Conservation (phyloP, 2,329 filamentous ascomycete species). For the Lecanosticta acicola region DNA sequence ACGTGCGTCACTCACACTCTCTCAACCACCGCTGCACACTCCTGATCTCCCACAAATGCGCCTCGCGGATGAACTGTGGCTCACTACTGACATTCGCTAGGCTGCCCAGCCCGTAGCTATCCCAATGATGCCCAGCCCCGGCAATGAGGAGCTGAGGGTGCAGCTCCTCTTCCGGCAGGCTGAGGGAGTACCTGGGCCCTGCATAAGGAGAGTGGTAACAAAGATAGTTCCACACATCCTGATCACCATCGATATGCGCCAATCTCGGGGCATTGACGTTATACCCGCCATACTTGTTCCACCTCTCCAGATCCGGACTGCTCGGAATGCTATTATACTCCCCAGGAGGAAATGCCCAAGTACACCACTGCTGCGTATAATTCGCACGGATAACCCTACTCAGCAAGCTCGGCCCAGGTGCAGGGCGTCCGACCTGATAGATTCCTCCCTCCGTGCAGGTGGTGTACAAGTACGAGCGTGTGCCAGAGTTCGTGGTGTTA, state of each 20-base stretch:
- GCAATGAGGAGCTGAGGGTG: slow-evolving; percentile 48
- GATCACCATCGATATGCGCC: slow-evolving; percentile 49
- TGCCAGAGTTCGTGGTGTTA: slow-evolving; percentile 37
- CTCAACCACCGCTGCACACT: too few species aligned
- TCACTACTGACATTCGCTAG: slow-evolving; percentile 53
- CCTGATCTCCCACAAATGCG: slow-evolving; percentile 55
- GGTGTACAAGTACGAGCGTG: slow-evolving; percentile 48
- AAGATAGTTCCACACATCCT: slow-evolving; percentile 50
- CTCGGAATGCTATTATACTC: slow-evolving; percentile 42
- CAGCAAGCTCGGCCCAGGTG: slow-evolving; percentile 42
- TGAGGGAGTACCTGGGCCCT: slow-evolving; percentile 19
- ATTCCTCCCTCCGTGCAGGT: slow-evolving; percentile 43
- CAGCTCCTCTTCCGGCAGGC: slow-evolving; percentile 33
- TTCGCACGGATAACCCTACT: slow-evolving; percentile 44
- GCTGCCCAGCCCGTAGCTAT: slow-evolving; percentile 43
- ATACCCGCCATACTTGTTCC: slow-evolving; percentile 46
- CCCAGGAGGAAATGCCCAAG: slow-evolving; percentile 48
- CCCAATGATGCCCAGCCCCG: slow-evolving; percentile 46
- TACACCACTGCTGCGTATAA: slow-evolving; percentile 53
- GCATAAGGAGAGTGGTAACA: slow-evolving; percentile 47
- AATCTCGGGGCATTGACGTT: slow-evolving; percentile 45
- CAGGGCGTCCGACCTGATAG: slow-evolving; percentile 46
- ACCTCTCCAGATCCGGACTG: slow-evolving; percentile 39
- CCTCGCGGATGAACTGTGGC: slow-evolving; percentile 53
- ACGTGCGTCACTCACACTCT: too few species aligned